Evolutionary conservation across 345 rosid species (phyloP), one percentile per base, ranked within the genome.

Genomic region (Eucalyptus pauciflora): DNA sequence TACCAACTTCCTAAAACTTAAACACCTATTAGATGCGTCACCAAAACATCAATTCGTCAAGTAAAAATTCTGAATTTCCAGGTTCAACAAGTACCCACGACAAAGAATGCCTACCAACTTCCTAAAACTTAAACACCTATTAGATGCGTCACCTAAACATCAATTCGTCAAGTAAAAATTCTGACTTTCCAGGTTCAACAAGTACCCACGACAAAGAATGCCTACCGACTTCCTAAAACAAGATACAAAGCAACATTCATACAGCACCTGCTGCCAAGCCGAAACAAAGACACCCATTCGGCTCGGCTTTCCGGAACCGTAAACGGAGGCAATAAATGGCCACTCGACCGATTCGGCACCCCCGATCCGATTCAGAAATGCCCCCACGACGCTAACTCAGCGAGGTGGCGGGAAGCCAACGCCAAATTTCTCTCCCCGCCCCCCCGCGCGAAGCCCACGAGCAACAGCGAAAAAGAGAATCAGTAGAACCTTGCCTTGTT

Each of bases 11-110:
- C 14, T 49, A 43, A 22, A 87, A 50, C 41, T 31, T 33, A 10
- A 27, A 97, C 98, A 50, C 99, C 96, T 88, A 96, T 86, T 58
- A 96, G 90, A 95, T 96, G 96, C 48, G 99, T 96, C 89, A 95
- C 98, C 99, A 96, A 60, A 89, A 81, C 52, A 93, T 71, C 41
- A 33, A 48, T 87, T 83, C 76, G 88, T 87, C 90, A 89, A 54
- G 48, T 54, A 22, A 51, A 31, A 48, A 49, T 60, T 7, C 81
- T 86, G 31, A n/a, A 27, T 24, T 46, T 48, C 48, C 71, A 1
- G 71, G 33, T 29, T 22, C 24, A n/a, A 46, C 27, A 60, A 48
- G 48, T 46, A 64, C 64, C 48, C 41, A 49, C 17, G 4, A 25
- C 20, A 49, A 13, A 67, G 41, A 71, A 41, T 37, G 29, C 56